Evolutionary conservation across 495 filamentous ascomycete species (phyloP).

Genomic region (Niebla homalea): DNA sequence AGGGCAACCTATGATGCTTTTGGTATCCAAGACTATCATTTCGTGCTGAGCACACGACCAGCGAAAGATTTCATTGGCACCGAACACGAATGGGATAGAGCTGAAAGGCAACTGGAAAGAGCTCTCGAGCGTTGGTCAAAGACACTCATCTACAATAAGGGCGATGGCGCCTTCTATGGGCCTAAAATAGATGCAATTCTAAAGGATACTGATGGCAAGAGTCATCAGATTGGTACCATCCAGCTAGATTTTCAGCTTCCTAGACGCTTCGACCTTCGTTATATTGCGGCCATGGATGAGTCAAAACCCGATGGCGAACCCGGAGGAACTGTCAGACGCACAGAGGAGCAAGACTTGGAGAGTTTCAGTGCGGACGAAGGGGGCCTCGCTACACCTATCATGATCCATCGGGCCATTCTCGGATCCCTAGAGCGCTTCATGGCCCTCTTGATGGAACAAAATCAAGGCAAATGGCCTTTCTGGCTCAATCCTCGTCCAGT

Average conservation of each 20-base stretch:
- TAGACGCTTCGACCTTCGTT: slow-evolving; percentile 64
- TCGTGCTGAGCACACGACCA: slow-evolving; percentile 74
- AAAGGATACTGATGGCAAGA: slow-evolving; percentile 70
- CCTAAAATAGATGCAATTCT: slow-evolving; percentile 90
- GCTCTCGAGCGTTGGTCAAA: slow-evolving; percentile 54
- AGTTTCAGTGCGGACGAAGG: slow-evolving; percentile 20
- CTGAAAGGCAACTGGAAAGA: slow-evolving; percentile 57
- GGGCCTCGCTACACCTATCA: slow-evolving; percentile 58
- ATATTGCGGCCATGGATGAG: slow-evolving; percentile 61
- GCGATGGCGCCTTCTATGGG: slow-evolving; percentile 89
- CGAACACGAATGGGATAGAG: slow-evolving; percentile 66
- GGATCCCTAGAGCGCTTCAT: slow-evolving; percentile 80
- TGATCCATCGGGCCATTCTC: slow-evolving; percentile 80
- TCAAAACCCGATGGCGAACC: slow-evolving; percentile 42
- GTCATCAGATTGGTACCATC: slow-evolving; percentile 83
- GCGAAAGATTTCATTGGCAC: slow-evolving; percentile 65
- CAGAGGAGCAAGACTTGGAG: no score
- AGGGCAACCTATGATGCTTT: slow-evolving; percentile 64
- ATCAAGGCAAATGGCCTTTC: slow-evolving; percentile 74
- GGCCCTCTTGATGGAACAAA: slow-evolving; percentile 76
- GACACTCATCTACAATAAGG: slow-evolving; percentile 58
- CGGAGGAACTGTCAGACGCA: slow-evolving; percentile 20
- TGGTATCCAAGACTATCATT: slow-evolving; percentile 55
- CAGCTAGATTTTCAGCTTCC: slow-evolving; percentile 93
- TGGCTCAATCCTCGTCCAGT: slow-evolving; percentile 81